A percentile compares a stretch with the other conserved stretches of the same genome.
phyloP scores from a whole-genome alignment of 139 green algal genomes.

The Protoeuglena noctilucae region DNA sequence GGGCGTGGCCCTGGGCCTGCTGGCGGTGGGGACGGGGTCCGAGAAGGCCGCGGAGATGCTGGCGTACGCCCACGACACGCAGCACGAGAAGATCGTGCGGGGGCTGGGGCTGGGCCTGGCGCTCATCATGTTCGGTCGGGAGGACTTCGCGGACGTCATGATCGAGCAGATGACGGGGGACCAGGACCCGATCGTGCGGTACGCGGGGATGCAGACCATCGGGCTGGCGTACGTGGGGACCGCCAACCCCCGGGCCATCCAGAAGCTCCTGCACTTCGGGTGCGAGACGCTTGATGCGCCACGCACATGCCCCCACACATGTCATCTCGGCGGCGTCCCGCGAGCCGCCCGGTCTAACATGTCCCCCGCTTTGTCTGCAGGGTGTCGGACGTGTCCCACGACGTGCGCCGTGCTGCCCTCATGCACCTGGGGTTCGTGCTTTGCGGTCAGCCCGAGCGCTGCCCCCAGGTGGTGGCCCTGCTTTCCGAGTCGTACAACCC shows the following conservation, averaged over 20 bases:
- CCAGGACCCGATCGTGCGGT: conserved; percentile 74
- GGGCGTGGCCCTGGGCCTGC: conserved; percentile 80
- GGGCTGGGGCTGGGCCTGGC: conserved; percentile 70
- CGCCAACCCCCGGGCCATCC: conserved; percentile 83
- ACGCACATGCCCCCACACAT: too few relatives aligned
- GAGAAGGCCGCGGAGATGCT: conserved; percentile 73
- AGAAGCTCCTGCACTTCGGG: conserved; percentile 90
- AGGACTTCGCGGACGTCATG: conserved; percentile 82
- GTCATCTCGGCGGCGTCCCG: background rate
- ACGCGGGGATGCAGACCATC: conserved; percentile 84
- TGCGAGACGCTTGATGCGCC: too few relatives aligned
- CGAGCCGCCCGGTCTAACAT: background rate
- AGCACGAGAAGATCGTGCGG: conserved; percentile 88
- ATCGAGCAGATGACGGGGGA: conserved; percentile 72
- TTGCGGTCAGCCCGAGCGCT: conserved; percentile 64
- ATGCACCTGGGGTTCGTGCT: conserved; percentile 90
- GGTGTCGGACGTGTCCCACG: conserved; percentile 69
- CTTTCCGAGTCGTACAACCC: conserved; percentile 94
- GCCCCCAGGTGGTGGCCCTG: conserved; percentile 76
- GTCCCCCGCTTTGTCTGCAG: too few relatives aligned
- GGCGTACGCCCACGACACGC: conserved; percentile 91
- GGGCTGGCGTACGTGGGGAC: conserved; percentile 90
- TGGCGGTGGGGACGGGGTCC: conserved; percentile 24
- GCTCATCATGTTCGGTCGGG: conserved; percentile 74
- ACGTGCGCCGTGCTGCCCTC: conserved; percentile 83